phyloP scores from a whole-genome alignment of 768 basidiomycete species.

The Suillus variegatus region DNA sequence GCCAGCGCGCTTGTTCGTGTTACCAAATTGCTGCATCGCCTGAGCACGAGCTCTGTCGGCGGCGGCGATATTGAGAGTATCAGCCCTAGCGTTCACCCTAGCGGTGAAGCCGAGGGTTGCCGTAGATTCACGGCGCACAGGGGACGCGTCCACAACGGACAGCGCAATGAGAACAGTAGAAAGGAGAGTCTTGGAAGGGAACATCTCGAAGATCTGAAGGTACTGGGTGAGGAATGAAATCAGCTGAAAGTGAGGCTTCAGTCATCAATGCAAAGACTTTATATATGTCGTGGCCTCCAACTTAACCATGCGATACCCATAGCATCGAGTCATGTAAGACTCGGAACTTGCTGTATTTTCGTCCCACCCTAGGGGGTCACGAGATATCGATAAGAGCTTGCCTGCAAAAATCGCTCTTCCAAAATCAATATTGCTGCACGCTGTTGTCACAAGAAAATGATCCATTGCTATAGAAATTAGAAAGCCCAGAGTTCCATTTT shows the following conservation, averaged over 20 bases:
- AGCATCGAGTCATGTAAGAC: background rate
- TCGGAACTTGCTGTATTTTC: background rate
- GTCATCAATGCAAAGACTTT: background rate
- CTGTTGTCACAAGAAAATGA: background rate
- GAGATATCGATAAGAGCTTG: background rate
- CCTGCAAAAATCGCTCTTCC: background rate
- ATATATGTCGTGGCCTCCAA: background rate
- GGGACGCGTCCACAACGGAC: slow-evolving; percentile 16
- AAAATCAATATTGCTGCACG: background rate
- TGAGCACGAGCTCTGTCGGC: slow-evolving; percentile 25
- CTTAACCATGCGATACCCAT: slow-evolving; percentile 2
- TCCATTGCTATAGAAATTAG: background rate
- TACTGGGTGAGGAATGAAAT: background rate
- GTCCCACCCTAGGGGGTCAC: background rate
- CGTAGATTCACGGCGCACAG: slow-evolving; percentile 11
- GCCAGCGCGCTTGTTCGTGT: slow-evolving; percentile 12
- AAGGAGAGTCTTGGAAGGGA: slow-evolving; percentile 12
- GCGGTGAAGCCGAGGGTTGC: slow-evolving; percentile 16
- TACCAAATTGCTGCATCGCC: slow-evolving; percentile 5
- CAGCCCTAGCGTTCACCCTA: slow-evolving; percentile 13
- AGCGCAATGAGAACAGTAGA: slow-evolving; percentile 17
- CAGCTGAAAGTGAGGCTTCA: slow-evolving; percentile 5
- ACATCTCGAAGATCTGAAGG: slow-evolving; percentile 15
- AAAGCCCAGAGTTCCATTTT: background rate
- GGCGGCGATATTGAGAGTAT: slow-evolving; percentile 11